Evolutionary conservation across 306 rosid species (phyloP), one percentile per base, ranked within the genome.

Genomic region (Neltuma alba): DNA sequence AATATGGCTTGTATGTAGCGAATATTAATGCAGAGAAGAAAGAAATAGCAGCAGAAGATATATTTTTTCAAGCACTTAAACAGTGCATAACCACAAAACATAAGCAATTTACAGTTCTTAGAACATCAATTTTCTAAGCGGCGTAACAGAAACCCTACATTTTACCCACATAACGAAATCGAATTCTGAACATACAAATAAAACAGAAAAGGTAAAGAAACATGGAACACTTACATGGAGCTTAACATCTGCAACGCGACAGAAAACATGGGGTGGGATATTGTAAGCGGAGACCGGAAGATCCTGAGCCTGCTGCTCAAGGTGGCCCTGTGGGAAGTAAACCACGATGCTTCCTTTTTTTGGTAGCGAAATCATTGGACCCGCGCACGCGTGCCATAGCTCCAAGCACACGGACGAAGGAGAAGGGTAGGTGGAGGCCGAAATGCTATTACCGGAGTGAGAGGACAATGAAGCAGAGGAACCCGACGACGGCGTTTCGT

Each of bases 321-420:
- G 87, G 88, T 96, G 99, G 6, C 98, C 99, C 71, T 96, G 99
- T 5, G 97, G 99, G 67, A 89, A 78, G 85, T 96, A 96, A 33
- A 96, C 97, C 40, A 96, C 96, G 61, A 91, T 82, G 65, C 85
- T 90, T 9, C 98, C 97, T 78, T 93, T 96, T 88, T 90, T 93
- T 0, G 99, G 78, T 68, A 95, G 71, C 25, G 98, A 95, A 83
- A 92, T 91, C 84, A 91, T 72, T 34, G 98, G 98, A 3, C 99
- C 99, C 0, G 99, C 99, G 82, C 98, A 95, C 0, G 99, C 99
- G 80, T 95, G 99, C 99, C 98, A 96, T 2, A 96, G 91, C 84
- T 96, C 98, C 91, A 96, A 84, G 85, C 99, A 93, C 74, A 91
- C 91, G 9, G 97, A 81, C 33, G 84, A 9, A 61, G 84, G 41